phyloP scores from a whole-genome alignment of 2,329 filamentous ascomycete genomes.

The Paramyrothecium roridum region DNA sequence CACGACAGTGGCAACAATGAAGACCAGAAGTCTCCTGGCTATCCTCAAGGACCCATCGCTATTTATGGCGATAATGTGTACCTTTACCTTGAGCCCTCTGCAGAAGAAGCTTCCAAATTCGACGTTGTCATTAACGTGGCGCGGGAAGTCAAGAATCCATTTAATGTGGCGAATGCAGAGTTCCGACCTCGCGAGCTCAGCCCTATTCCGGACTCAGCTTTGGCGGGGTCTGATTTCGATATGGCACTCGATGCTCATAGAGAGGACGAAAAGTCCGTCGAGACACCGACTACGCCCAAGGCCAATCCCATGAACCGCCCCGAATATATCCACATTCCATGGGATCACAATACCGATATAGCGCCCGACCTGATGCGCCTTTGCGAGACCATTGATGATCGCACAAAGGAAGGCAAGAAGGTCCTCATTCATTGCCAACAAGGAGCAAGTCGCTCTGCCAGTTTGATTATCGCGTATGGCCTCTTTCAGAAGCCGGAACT shows the following conservation, averaged over 20 bases:
- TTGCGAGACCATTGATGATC: slow-evolving; percentile 72
- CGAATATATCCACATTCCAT: slow-evolving; percentile 83
- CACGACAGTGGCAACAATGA: slow-evolving; percentile 70
- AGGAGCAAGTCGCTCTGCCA: slow-evolving; percentile 80
- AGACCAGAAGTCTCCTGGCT: slow-evolving; percentile 77
- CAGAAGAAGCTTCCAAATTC: slow-evolving; percentile 72
- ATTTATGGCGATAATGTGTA: slow-evolving; percentile 78
- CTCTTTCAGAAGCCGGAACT: slow-evolving; percentile 74
- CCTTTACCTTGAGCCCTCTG: slow-evolving; percentile 76
- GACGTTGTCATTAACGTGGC: slow-evolving; percentile 85
- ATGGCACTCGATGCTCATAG: slow-evolving; percentile 59
- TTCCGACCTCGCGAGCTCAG: slow-evolving; percentile 34
- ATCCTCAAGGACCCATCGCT: slow-evolving; percentile 77
- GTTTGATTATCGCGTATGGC: slow-evolving; percentile 82
- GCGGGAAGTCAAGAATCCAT: slow-evolving; percentile 76
- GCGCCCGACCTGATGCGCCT: slow-evolving; percentile 71
- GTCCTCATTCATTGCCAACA: slow-evolving; percentile 84
- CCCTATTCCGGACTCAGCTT: slow-evolving; percentile 49
- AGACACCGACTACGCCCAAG: slow-evolving; percentile 55
- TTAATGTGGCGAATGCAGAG: slow-evolving; percentile 35
- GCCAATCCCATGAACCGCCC: slow-evolving; percentile 51
- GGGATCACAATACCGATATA: slow-evolving; percentile 88
- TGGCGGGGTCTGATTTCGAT: slow-evolving; percentile 54
- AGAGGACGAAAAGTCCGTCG: slow-evolving; percentile 28
- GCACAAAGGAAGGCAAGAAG: slow-evolving; percentile 70